A percentile compares a stretch with the other conserved stretches of the same genome.
Evolutionary conservation across 352 stramenopile species (phyloP).

Genomic region (Thraustochytrium striatum): DNA sequence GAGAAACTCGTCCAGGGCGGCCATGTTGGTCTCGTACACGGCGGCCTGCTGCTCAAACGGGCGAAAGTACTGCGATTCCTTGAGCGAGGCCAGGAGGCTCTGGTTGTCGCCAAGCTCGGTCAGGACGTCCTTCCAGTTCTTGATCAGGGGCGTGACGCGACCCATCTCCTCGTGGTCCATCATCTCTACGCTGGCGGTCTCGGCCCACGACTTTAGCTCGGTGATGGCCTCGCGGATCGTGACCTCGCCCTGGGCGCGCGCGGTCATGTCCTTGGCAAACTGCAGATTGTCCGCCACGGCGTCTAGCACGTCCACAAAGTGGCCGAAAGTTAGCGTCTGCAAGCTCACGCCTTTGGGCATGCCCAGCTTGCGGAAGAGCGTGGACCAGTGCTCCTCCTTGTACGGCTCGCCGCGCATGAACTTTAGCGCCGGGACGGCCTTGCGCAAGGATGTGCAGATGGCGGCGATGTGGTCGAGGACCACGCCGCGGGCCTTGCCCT

Average conservation of each 20-base stretch:
- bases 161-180: conserved; percentile 75
- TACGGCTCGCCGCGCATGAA: conserved; percentile 87
- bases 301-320: conserved; percentile 83
- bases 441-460: conserved; percentile 42
- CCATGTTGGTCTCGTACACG: conserved; percentile 83
- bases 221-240: conserved; percentile 88
- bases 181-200: conserved; percentile 80
- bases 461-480: conserved; percentile 21
- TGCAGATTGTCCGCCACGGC: conserved; percentile 72
- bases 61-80: conserved; percentile 92
- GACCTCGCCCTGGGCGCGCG: conserved; percentile 81
- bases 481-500: conserved; percentile 54
- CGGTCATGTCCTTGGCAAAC: conserved; percentile 86
- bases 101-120: conserved; percentile 90
- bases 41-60: conserved; percentile 81
- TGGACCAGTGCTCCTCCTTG: conserved; percentile 91
- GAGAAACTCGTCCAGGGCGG: conserved; percentile 70
- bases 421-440: conserved; percentile 83
- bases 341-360: conserved; percentile 74
- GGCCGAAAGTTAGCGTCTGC: conserved; percentile 77
- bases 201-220: conserved; percentile 84
- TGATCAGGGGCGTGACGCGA: conserved; percentile 78
- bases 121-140: conserved; percentile 91
- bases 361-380: conserved; percentile 83
- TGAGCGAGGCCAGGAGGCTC: conserved; percentile 83